Evolutionary conservation across 2,329 filamentous ascomycete genomes (phyloP), one percentile per base, ranked within the genome.

Genomic region (Fusarium ambrosium): DNA sequence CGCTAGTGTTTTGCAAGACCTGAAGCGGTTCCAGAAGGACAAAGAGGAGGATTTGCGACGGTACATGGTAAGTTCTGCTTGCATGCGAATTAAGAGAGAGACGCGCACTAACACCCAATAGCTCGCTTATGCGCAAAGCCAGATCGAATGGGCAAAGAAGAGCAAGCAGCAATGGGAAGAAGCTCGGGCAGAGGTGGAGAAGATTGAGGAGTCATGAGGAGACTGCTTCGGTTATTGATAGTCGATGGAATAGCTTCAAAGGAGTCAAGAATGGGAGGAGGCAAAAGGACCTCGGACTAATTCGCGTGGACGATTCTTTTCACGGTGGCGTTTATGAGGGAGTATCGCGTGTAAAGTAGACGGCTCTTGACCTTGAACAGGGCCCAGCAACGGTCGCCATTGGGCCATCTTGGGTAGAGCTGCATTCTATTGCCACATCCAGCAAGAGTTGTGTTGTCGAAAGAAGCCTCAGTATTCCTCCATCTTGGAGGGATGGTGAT

Each of bases 31-130:
- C 84, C 97, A 99, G 84, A 88, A 88, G 69, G 95, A 98, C 84
- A 99, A 99, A 84, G 97, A 99, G 84, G 95, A 96, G 61, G 97
- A 99, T 82, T 83, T 99, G 79, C 92, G 92, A 80, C 91, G 94
- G 73, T 98, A 98, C 82, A 99, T 99, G 97, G 97, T 98, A 86
- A 85, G 93, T 85, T 51, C 22, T 85, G 53, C 20, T 62, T 18
- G 2, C 9, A 37, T 32, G 7, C 24, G 24, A 41, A 43, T 32
- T 34, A 11, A 20, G 11, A 24, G 14, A 34, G n/a, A 11, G 14
- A 39, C 14, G 24, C 32, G 32, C 13, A 14, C 80, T 82, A 75
- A 81, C 74, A 13, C 29, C 16, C 10, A 53, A 32, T 78, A 98
- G 95, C 90, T 98, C 79, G 94, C 94, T 36, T 98, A 98, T 83